Percentiles rank a stretch among this genome's conserved stretches.
Evolutionary conservation across 1,284 basidiomycete genomes (phyloP).

Genomic region (Rhodofomes roseus): DNA sequence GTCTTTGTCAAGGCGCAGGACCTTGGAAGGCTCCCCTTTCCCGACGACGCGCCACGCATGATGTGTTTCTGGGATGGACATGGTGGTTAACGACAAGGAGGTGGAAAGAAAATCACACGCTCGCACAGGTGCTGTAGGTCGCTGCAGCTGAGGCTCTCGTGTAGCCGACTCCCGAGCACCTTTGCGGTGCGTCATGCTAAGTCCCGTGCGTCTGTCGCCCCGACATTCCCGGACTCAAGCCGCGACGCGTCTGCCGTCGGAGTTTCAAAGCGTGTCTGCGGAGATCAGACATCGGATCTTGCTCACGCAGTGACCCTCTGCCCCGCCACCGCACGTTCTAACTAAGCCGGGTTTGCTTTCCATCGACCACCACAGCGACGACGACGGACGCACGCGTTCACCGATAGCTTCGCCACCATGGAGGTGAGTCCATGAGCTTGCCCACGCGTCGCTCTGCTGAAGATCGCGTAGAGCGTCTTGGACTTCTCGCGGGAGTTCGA

Average conservation of each 20-base stretch:
- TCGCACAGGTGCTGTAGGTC: not conserved
- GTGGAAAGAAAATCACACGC: not conserved
- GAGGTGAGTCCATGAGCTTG: slow-evolving; percentile 28
- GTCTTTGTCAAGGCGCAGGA: slow-evolving; percentile 41
- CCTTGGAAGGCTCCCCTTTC: slow-evolving; percentile 38
- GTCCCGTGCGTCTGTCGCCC: not conserved
- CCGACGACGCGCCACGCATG: slow-evolving; percentile 32
- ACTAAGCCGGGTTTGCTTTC: slow-evolving; percentile 22
- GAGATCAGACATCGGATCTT: slow-evolving; percentile 6
- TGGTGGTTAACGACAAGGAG: not conserved
- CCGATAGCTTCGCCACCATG: slow-evolving; percentile 30
- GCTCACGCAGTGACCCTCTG: slow-evolving; percentile 33
- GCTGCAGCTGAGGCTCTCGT: not conserved
- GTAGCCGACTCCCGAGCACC: not conserved
- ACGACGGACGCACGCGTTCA: slow-evolving; percentile 21
- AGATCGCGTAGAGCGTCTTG: slow-evolving; percentile 25
- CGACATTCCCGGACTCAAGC: not conserved
- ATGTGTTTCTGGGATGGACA: slow-evolving; percentile 19
- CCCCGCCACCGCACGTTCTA: slow-evolving; percentile 30
- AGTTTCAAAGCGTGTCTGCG: slow-evolving; percentile 6
- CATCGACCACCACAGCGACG: slow-evolving; percentile 27
- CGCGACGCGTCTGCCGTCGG: slow-evolving; percentile 3
- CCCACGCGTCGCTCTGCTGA: not conserved
- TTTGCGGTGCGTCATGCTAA: not conserved
- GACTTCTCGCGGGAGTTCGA: slow-evolving; percentile 33